phyloP scores from a whole-genome alignment of 2,329 filamentous ascomycete genomes.

The Coleophoma eucalyptorum region DNA sequence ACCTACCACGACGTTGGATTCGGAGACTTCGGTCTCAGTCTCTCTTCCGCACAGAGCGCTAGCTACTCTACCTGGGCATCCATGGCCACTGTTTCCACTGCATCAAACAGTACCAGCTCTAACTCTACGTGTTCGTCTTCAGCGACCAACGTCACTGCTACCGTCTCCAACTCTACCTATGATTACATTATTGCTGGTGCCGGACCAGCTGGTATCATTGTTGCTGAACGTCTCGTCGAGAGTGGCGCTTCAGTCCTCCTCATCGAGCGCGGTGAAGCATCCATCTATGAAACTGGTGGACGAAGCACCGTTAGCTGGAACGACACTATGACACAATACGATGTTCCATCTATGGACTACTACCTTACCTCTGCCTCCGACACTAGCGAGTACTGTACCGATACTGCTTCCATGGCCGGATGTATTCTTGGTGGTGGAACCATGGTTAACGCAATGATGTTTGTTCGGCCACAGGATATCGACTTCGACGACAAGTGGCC shows the following conservation, averaged over 20 bases:
- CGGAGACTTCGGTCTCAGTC: constrained; percentile 11
- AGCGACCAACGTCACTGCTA: constrained; percentile 9
- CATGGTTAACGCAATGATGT: constrained; percentile 59
- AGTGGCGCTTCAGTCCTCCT: constrained; percentile 41
- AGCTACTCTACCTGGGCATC: constrained; percentile 12
- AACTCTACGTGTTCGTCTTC: constrained; percentile 9
- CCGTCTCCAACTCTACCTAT: constrained; percentile 31
- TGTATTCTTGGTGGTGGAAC: constrained; percentile 60
- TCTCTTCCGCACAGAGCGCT: constrained; percentile 9
- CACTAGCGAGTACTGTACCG: constrained; percentile 32
- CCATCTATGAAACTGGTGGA: constrained; percentile 14
- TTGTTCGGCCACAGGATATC: constrained; percentile 57
- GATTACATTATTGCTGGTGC: constrained; percentile 63
- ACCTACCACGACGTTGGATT: constrained; percentile 13
- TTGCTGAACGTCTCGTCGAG: constrained; percentile 46
- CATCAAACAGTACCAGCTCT: not conserved
- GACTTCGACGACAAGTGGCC: constrained; percentile 70
- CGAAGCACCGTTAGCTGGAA: constrained; percentile 16
- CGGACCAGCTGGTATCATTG: constrained; percentile 58
- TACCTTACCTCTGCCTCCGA: constrained; percentile 60
- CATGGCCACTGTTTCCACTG: constrained; percentile 5
- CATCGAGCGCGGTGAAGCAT: constrained; percentile 20
- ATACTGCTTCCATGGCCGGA: constrained; percentile 60
- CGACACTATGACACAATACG: constrained; percentile 55
- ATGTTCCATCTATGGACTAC: constrained; percentile 66